Evolutionary conservation across 2,329 filamentous ascomycete genomes (phyloP), one percentile per base, ranked within the genome.

Genomic region (Neonectria sp.): DNA sequence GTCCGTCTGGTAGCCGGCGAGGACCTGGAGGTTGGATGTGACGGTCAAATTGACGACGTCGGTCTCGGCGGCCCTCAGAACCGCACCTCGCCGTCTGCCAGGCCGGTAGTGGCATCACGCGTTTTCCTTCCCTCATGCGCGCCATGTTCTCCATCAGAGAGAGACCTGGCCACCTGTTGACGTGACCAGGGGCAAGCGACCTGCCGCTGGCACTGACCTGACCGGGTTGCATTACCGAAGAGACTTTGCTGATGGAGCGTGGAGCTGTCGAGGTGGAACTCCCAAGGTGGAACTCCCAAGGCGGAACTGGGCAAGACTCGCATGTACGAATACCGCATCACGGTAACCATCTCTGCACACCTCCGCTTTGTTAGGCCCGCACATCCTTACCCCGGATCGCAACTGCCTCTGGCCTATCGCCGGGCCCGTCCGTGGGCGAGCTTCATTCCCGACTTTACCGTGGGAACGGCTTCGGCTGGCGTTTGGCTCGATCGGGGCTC

Each of bases 361-460:
- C 37, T 40, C 37, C 37, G 37, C 37, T 40, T 40, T 17, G 37
- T n/a, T 9, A 40, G 37, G 37, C 37, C 37, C 37, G 37, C 37
- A n/a, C 15, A 40, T 40, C 37, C 37, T n/a, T 40, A 40, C 37
- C 37, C 37, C 37, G 37, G 37, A 40, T 40, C 37, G 15, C 37
- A 40, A 17, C 6, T n/a, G 37, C 15, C 37, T 8, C 15, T 40
- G 33, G 33, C 11, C 33, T 35, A 21, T 21, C 21, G 21, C 21
- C 21, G 21, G 21, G 21, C 21, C 21, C 21, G 21, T 21, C 21
- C 21, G 11, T 11, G 33, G 11, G 33, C 11, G 33, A 35, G 13
- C 13, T 35, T 29, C 29, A 15, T 48, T 72, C 68, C 70, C 70
- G 70, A 56, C 46, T 55, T 69, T 71, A 58, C 62, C 62, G 61